These are phyloP conservation scores for Hylodesmum podocarpum DNA, from an alignment of 306 rosid species.

Conservation along the genomic window DNA sequence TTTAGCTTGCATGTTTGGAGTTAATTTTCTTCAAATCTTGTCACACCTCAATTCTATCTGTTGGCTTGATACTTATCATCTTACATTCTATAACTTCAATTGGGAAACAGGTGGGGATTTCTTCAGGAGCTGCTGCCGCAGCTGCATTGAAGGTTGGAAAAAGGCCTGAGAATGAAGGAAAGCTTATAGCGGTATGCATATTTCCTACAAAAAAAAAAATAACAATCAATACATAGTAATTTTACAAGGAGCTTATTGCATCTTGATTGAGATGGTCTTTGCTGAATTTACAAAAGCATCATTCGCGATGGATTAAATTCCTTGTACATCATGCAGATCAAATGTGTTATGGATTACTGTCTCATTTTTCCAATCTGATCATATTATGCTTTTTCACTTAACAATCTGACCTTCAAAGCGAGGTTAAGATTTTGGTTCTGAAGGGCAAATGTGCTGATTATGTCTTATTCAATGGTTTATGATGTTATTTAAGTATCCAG, in stretches of 20 bases:
- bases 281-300: conserved; percentile 3
- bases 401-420: conserved; percentile 4
- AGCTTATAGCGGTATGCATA: conserved; percentile 75
- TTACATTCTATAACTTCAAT: conserved; percentile 33
- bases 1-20: not conserved
- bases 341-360: not conserved
- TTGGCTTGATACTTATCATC: conserved; percentile 17
- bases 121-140: conserved; percentile 97
- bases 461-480: not conserved
- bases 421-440: not conserved
- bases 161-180: conserved; percentile 94
- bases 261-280: conserved; percentile 2
- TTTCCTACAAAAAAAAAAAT: conserved; percentile 9
- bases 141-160: conserved; percentile 91
- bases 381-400: conserved; percentile 1
- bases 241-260: conserved; percentile 9
- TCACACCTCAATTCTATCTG: not conserved
- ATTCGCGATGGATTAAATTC: too few relatives aligned
- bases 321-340: not conserved
- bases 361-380: conserved; percentile 18
- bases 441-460: not conserved
- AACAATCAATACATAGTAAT: not conserved
- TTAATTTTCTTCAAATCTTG: conserved; percentile 22
- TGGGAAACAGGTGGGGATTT: conserved; percentile 83
- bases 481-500: conserved; percentile 14